Evolutionary conservation across 116 monocot species (phyloP), one percentile per base, ranked within the genome.

Genomic region (Papilionanthe hybrid): DNA sequence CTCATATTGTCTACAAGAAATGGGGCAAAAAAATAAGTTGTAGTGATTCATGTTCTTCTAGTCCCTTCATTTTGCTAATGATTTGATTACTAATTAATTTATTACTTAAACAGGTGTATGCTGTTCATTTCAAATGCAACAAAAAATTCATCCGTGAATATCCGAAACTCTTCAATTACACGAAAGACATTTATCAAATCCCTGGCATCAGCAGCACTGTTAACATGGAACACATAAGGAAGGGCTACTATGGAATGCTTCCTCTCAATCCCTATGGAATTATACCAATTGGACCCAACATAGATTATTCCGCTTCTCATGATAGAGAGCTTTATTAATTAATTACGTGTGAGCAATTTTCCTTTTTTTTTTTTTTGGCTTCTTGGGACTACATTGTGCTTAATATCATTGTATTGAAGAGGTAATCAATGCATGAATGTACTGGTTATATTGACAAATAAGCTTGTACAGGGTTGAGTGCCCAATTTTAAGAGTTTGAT

Each of bases 71-170:
- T 53, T 13, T 53, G 53, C 17, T 53, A 17, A 53, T 53, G 15
- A 13, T 53, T 53, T 15, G 13, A 53, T 53, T 53, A 53, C 53
- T 4, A 53, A 53, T 17, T 53, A 0, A 53, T 53, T 53, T 17
- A 15, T 53, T 53, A 0, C 53, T 53, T 2, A 53, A 53, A 63
- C 41, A 95, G 95, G 95, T 95, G 4, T 95, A 95, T 77, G 55
- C 83, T 71, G 92, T 95, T 57, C 87, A 90, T 72, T 95, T 95
- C 90, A 92, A 95, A 78, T 95, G 95, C 87, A 95, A 92, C 89
- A 95, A 95, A 57, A 92, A 84, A 81, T 90, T 89, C n/a, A 7
- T 95, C 75, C 85, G 87, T 19, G 95, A 95, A 68, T 92, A 90
- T 75, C 89, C 92, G 41, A 95, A 95, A 82, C 77, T 92, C 45